Base-by-base conservation (phyloP, 2,329 filamentous ascomycete species). In the Aspergillus ochraceus region DNA sequence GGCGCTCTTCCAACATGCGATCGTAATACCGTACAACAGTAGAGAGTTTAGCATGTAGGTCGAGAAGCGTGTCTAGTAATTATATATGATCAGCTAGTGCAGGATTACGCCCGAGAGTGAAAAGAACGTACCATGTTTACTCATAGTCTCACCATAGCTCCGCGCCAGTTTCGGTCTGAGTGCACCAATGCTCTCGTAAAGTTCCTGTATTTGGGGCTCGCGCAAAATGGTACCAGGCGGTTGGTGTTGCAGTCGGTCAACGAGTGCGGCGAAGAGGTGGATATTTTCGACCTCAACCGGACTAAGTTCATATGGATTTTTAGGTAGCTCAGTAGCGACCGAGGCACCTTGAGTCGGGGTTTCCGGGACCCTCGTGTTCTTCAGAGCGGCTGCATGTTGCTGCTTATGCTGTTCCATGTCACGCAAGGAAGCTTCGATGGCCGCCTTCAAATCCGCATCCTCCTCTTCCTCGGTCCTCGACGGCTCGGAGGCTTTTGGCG, bases 381-480 rank as follows among this genome's bases (percentile, higher is more conserved):
- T 96, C 68, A 98, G 83, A 2, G 87, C 88, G 5, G 90, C 90
- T 1, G 92, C 87, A 74, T 98, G 92, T 67, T 88, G 88, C 77
- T 94, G 90, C 81, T 99, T 98, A 74, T 99, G 94, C 75, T 97
- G 91, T 76, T 99, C 95, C 92, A 98, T 97, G 71, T 99, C 95
- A 24, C 91, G 90, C 60, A 99, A 75, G 5, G 95, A 98, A 19
- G 96, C 93, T 39, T 93, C 94, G 72, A 99, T 98, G 4, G 95
- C 95, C 26, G 94, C 92, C 73, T 95, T 96, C 29, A 99, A 79
- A 70, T 98, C 94, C 0, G 91, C 89, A 71, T 99, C 95, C 57
- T 97, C 93, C 58, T 97, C 92, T 55, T 96, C 92, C 2, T 85
- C 86, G 58, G 68, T 64, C 68, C 70, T 65, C 46, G 69, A 62